Evolutionary conservation across 2,329 filamentous ascomycete species (phyloP).

Genomic region (Microdochium bolleyi): DNA sequence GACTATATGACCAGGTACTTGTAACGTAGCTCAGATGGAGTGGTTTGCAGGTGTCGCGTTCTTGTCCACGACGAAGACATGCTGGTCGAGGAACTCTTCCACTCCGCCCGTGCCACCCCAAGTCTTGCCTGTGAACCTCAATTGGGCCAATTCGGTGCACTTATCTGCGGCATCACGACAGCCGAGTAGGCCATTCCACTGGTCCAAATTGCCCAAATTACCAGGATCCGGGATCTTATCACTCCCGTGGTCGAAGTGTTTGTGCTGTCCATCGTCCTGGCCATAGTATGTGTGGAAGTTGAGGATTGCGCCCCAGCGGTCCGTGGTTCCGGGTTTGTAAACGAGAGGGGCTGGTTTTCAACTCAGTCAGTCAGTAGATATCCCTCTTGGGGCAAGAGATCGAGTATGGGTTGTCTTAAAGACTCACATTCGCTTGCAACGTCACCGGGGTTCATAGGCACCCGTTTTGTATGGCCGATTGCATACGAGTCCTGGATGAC

Average conservation of each 20-base stretch:
- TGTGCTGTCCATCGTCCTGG: background rate
- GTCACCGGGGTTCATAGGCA: slow-evolving; percentile 1
- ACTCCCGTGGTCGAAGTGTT: background rate
- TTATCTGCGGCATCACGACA: background rate
- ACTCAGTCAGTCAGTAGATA: background rate
- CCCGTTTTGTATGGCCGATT: slow-evolving; percentile 5
- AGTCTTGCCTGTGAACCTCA: background rate
- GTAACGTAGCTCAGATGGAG: too few species aligned
- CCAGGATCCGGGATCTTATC: background rate
- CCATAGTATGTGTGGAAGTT: background rate
- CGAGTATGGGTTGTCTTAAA: too few species aligned
- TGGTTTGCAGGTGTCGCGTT: background rate
- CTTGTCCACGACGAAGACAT: background rate
- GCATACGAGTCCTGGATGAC: slow-evolving; percentile 8
- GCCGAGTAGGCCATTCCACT: background rate
- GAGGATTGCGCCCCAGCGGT: background rate
- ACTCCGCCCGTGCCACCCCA: background rate
- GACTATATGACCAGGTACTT: too few species aligned
- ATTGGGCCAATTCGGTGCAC: background rate
- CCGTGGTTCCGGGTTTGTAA: background rate
- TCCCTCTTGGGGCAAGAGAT: too few species aligned
- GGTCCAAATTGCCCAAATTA: background rate
- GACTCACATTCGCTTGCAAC: background rate
- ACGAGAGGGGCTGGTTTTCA: background rate
- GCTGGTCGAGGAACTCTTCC: background rate